A percentile compares a stretch with the other conserved stretches of the same genome.
These are phyloP conservation scores for Xylariomycetidae sp. DNA, from an alignment of 2,329 filamentous ascomycete genomes.

Conservation along the genomic window DNA sequence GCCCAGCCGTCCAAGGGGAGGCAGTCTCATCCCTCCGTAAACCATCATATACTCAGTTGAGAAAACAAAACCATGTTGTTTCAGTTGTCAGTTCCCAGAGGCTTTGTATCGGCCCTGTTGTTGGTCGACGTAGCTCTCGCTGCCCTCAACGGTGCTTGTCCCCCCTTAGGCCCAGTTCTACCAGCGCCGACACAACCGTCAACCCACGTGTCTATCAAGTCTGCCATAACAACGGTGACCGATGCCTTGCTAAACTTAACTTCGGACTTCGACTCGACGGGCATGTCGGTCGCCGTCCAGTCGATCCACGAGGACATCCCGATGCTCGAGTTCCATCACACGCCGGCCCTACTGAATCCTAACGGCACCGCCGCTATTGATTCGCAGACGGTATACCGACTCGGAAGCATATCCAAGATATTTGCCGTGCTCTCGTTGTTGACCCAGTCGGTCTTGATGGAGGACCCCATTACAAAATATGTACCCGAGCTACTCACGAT, in stretches of 20 bases:
- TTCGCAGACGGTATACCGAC: constrained; percentile 30
- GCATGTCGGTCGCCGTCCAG: constrained; percentile 34
- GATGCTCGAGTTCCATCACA: constrained; percentile 37
- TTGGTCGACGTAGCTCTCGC: constrained; percentile 12
- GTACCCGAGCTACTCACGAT: constrained; percentile 22
- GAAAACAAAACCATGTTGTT: constrained; percentile 6
- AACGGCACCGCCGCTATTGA: constrained; percentile 24
- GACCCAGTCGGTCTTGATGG: constrained; percentile 16
- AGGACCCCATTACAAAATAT: constrained; percentile 20
- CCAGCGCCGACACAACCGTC: constrained; percentile 31
- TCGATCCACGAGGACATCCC: constrained; percentile 35
- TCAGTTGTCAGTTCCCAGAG: not conserved
- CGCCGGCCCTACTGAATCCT: constrained; percentile 26
- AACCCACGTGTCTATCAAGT: constrained; percentile 23
- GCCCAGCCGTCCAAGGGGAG: not conserved
- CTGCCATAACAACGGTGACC: constrained; percentile 19
- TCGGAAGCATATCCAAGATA: constrained; percentile 35
- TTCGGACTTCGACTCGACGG: constrained; percentile 26
- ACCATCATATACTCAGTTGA: not conserved
- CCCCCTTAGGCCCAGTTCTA: constrained; percentile 38
- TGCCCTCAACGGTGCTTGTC: constrained; percentile 31
- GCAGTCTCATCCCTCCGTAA: not conserved
- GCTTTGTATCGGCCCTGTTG: constrained; percentile 9
- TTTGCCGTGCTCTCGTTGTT: constrained; percentile 19
- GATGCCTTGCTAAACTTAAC: constrained; percentile 23